Evolutionary conservation across 257 asterid species (phyloP).

Genomic region (Voacanga thouarsii): DNA sequence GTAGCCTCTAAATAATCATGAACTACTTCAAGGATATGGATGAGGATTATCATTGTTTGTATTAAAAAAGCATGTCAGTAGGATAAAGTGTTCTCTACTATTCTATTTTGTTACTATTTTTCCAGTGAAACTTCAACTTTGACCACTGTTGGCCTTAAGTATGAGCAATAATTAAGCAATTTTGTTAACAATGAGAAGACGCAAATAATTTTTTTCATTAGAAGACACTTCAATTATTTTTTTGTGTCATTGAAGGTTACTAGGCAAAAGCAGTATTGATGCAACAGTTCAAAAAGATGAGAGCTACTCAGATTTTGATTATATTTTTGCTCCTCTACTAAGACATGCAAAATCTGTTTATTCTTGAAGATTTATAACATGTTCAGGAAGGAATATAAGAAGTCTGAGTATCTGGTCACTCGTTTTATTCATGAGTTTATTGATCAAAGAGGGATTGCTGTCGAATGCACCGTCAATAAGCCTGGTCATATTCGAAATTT

Average conservation of each 20-base stretch:
- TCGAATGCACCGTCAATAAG: neutral
- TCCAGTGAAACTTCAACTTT: too few relatives aligned
- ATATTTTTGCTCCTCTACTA: slow-evolving; percentile 13
- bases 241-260: slow-evolving; percentile 1
- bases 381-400: slow-evolving; percentile 16
- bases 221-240: neutral
- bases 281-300: neutral
- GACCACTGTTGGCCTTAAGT: too few relatives aligned
- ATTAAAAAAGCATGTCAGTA: too few relatives aligned
- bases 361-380: neutral
- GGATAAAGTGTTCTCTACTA: too few relatives aligned
- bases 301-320: neutral
- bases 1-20: too few relatives aligned
- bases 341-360: slow-evolving; percentile 19
- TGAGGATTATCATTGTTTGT: too few relatives aligned
- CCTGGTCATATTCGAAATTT: neutral
- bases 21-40: too few relatives aligned
- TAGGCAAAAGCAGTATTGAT: neutral
- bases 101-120: too few relatives aligned
- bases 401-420: slow-evolving; percentile 10
- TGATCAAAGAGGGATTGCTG: slow-evolving; percentile 8
- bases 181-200: neutral
- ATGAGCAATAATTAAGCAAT: too few relatives aligned
- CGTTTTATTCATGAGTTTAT: neutral
- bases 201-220: neutral